These are phyloP conservation scores for Dioscorea cayenensis DNA, from an alignment of 116 monocot genomes.

Conservation along the genomic window DNA sequence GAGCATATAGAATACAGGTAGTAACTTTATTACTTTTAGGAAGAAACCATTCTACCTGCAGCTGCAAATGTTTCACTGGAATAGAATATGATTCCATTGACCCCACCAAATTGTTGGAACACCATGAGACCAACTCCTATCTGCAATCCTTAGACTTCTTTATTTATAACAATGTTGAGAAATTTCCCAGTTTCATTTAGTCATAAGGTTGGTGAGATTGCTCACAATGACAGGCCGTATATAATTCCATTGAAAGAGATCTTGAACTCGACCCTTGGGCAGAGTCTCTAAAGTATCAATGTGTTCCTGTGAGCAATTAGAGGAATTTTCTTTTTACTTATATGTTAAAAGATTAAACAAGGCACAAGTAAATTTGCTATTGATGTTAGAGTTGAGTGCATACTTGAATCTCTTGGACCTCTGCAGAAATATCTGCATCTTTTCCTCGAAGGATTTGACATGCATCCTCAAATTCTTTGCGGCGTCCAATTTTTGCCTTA, in stretches of 20 bases:
- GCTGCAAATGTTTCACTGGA: slow-evolving; percentile 52
- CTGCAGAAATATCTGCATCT: slow-evolving; percentile 37
- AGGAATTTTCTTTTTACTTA: neutral
- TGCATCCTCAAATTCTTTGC: slow-evolving; percentile 44
- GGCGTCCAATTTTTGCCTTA: slow-evolving; percentile 47
- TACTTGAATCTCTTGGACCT: slow-evolving; percentile 58
- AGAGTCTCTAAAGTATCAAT: slow-evolving; percentile 31
- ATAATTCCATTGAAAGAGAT: slow-evolving; percentile 44
- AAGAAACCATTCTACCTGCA: slow-evolving; percentile 34
- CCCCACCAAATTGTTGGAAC: slow-evolving; percentile 70
- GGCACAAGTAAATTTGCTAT: neutral
- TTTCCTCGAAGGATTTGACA: slow-evolving; percentile 46
- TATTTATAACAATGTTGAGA: neutral
- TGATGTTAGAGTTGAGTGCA: neutral
- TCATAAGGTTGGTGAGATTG: neutral
- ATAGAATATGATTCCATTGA: slow-evolving; percentile 66
- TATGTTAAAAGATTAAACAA: neutral
- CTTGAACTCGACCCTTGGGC: slow-evolving; percentile 35
- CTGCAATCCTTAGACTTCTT: slow-evolving; percentile 10
- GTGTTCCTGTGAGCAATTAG: slow-evolving; percentile 36
- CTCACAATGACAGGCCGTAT: slow-evolving; percentile 49
- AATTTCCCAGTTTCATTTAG: neutral
- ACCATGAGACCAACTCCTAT: slow-evolving; percentile 61
- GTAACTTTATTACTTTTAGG: neutral
- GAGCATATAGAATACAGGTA: neutral